phyloP scores from a whole-genome alignment of 2,329 filamentous ascomycete genomes.

The Huntiella bhutanensis region DNA sequence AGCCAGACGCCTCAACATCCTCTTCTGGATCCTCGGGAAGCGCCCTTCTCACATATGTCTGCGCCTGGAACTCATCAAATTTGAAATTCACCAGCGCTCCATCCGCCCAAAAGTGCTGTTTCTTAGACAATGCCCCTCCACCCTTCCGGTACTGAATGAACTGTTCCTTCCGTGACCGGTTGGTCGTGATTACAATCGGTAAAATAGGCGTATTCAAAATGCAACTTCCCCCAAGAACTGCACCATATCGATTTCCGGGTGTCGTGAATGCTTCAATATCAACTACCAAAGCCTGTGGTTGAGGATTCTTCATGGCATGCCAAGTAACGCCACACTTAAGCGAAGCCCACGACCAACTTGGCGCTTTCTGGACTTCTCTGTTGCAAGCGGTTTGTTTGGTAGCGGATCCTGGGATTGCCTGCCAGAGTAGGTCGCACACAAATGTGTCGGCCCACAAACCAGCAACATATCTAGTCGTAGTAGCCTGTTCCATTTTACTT shows the following conservation, averaged over 20 bases:
- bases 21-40: conserved; percentile 4
- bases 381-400: conserved; percentile 6
- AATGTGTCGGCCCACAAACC: conserved; percentile 16
- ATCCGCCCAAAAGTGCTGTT: conserved; percentile 11
- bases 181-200: conserved; percentile 10
- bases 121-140: conserved; percentile 9
- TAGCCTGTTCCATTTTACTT: conserved; percentile 13
- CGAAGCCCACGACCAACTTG: conserved; percentile 11
- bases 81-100: conserved; percentile 10
- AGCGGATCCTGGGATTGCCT: conserved; percentile 9
- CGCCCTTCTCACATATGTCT: conserved; percentile 8
- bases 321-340: conserved; percentile 10
- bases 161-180: conserved; percentile 6
- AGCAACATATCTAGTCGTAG: conserved; percentile 15
- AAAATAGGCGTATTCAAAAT: conserved; percentile 10
- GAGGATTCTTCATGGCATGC: conserved; percentile 12
- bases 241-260: conserved; percentile 5
- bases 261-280: conserved; percentile 9
- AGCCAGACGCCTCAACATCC: conserved; percentile 8
- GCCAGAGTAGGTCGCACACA: conserved; percentile 11
- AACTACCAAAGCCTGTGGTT: conserved; percentile 9
- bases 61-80: conserved; percentile 9
- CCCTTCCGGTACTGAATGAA: conserved; percentile 10
- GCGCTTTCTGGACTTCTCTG: conserved; percentile 7
- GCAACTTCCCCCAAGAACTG: conserved; percentile 9